Evolutionary conservation across 495 filamentous ascomycete species (phyloP).

Genomic region (Aspergillus hancockii): DNA sequence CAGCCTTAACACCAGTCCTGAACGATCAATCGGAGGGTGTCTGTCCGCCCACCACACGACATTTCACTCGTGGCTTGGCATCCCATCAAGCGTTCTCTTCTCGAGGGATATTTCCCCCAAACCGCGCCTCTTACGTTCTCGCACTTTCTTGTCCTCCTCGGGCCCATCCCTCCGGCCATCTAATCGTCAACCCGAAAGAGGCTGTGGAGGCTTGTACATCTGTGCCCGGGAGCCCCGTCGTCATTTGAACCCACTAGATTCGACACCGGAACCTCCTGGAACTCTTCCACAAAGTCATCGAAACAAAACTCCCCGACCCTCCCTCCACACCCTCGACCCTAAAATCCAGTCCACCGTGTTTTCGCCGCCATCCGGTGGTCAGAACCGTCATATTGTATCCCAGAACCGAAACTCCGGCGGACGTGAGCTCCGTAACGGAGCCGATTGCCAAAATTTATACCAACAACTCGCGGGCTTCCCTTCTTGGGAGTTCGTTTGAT

Average conservation of each 20-base stretch:
- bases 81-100: slow-evolving; percentile 7
- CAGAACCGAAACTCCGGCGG: slow-evolving; percentile 26
- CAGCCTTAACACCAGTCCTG: slow-evolving; percentile 20
- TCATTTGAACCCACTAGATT: slow-evolving; percentile 8
- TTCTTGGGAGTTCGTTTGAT: slow-evolving; percentile 61
- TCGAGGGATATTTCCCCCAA: slow-evolving; percentile 5
- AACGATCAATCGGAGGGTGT: slow-evolving; percentile 21
- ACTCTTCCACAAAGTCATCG: background rate
- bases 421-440: slow-evolving; percentile 45
- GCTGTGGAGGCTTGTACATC: slow-evolving; percentile 18
- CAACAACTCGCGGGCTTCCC: slow-evolving; percentile 63
- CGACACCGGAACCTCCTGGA: slow-evolving; percentile 21
- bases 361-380: slow-evolving; percentile 34
- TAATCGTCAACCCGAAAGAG: slow-evolving; percentile 3
- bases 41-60: slow-evolving; percentile 23
- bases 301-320: slow-evolving; percentile 5
- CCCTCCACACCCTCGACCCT: background rate
- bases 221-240: slow-evolving; percentile 8
- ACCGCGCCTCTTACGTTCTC: slow-evolving; percentile 3
- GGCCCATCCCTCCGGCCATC: slow-evolving; percentile 5
- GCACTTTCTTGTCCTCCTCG: slow-evolving; percentile 9
- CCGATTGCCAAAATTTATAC: slow-evolving; percentile 59
- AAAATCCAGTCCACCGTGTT: background rate
- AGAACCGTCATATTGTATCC: slow-evolving; percentile 43
- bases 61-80: slow-evolving; percentile 26